Base-by-base conservation (phyloP, 345 rosid species). In the Boechera retrofracta region DNA sequence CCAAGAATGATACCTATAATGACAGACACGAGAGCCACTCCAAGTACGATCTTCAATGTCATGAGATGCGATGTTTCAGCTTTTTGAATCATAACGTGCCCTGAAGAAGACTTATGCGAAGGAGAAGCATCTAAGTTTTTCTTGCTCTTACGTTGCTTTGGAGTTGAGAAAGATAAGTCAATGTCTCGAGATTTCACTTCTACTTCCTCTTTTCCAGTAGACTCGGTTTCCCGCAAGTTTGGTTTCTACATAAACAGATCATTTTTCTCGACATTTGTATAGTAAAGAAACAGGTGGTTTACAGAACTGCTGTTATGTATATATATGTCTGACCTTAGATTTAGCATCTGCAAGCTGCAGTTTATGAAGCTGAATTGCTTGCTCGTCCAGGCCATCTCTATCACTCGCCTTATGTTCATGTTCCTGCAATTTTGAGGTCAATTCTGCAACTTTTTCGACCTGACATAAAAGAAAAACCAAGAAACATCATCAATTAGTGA, bases 121-220 rank as follows among this genome's bases (percentile, higher is more conserved):
- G 83, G 32, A 24, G 84, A 59, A 16, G 77, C 80, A 64, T 88
- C 94, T 11, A 66, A 64, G 83, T 83, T 87, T 42, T 84, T 87
- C 87, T 81, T 94, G 75, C 87, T 86, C 82, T 84, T 94, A 75
- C 86, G 76, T 76, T 88, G 87, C 9, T 78, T 47, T 9, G 90
- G 87, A 71, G 88, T 72, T 0, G 93, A 56, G 57, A 82, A 11
- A 2, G 79, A 38, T 29, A 73, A 76, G 64, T 87, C 92, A 11
- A 82, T 76, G 57, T 90, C 99, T 82, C 94, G 79, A 45, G 98
- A 84, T 80, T 86, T 92, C 33, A 88, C 87, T 82, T 87, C 93
- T 45, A 65, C 55, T 49, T 80, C 83, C 4, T 71, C 84, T 69
- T 82, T 82, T 7, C 63, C 83, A 0, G 49, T 62, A 21, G 73